A percentile compares a stretch with the other conserved stretches of the same genome.
Conservation (phyloP, 2,329 filamentous ascomycete genomes). For the Trichoderma citrinoviride region DNA sequence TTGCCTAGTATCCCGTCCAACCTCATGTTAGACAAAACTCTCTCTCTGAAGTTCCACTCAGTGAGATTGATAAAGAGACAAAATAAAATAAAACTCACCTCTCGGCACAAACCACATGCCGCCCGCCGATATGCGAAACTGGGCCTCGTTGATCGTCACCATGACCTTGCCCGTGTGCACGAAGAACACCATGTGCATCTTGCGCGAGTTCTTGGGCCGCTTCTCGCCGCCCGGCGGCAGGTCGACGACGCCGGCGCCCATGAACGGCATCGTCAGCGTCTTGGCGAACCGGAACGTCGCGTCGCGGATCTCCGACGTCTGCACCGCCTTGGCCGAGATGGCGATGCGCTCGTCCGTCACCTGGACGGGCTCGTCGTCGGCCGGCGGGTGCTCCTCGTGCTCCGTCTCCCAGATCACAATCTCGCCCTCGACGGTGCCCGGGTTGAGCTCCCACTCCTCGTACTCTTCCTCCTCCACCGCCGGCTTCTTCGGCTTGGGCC, state of each 20-base stretch:
- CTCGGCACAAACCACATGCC: constrained; percentile 93
- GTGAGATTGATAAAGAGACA: not conserved
- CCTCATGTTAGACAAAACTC: not conserved
- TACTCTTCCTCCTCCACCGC: constrained; percentile 52
- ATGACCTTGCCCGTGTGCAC: constrained; percentile 79
- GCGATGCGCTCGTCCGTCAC: constrained; percentile 56
- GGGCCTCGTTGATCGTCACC: constrained; percentile 71
- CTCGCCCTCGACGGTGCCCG: constrained; percentile 61
- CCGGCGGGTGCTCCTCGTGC: constrained; percentile 53
- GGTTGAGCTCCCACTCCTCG: constrained; percentile 70
- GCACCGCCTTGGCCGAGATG: constrained; percentile 53
- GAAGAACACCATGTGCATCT: constrained; percentile 97
- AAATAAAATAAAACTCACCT: constrained; percentile 73
- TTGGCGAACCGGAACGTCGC: constrained; percentile 86
- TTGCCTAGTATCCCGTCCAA: constrained; percentile 71
- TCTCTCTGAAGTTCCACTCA: not conserved
- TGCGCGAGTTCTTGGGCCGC: constrained; percentile 84
- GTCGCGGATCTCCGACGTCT: constrained; percentile 57
- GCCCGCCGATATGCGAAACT: constrained; percentile 80
- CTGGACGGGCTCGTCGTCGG: constrained; percentile 53
- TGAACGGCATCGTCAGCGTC: constrained; percentile 78
- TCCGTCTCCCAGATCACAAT: constrained; percentile 63
- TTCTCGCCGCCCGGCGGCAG: constrained; percentile 81
- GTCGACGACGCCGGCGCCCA: constrained; percentile 87
- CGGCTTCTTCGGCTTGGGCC: constrained; percentile 35